These are phyloP conservation scores for Lactuca saligna DNA, from an alignment of 129 eudicot genomes.

Conservation along the genomic window DNA sequence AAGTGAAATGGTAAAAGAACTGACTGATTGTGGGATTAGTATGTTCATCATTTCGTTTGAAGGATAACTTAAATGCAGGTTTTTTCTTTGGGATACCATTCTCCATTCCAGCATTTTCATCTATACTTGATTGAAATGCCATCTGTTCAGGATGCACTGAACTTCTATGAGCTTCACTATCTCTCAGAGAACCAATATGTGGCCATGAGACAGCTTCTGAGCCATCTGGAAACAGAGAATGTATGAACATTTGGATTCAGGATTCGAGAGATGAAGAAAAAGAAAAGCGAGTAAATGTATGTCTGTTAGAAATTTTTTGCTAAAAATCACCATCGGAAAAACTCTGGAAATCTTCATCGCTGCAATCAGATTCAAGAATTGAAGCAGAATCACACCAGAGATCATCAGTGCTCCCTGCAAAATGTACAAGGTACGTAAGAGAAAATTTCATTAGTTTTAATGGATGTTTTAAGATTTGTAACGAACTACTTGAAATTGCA, in stretches of 20 bases:
- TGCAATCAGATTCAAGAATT: slow-evolving; percentile 62
- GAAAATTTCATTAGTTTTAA: not conserved
- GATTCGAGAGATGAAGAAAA: not conserved
- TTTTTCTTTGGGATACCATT: slow-evolving; percentile 51
- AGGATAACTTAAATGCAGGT: slow-evolving; percentile 49
- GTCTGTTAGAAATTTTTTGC: not conserved
- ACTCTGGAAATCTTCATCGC: slow-evolving; percentile 82
- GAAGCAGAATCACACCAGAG: slow-evolving; percentile 71
- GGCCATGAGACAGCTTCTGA: slow-evolving; percentile 40
- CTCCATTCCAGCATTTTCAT: slow-evolving; percentile 38
- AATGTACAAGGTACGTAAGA: not conserved
- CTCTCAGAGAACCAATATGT: slow-evolving; percentile 31
- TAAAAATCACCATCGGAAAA: slow-evolving; percentile 52
- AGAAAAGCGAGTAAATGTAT: not conserved
- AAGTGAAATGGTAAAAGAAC: slow-evolving; percentile 4
- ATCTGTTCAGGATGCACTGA: slow-evolving; percentile 39
- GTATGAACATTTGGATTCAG: slow-evolving; percentile 25
- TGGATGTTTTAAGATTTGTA: not conserved
- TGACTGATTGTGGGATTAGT: slow-evolving; percentile 39
- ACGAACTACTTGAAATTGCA: no score
- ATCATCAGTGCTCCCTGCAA: slow-evolving; percentile 60
- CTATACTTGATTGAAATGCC: slow-evolving; percentile 33
- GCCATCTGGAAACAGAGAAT: slow-evolving; percentile 39
- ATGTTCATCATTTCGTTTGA: slow-evolving; percentile 67
- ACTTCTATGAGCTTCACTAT: slow-evolving; percentile 40